Percentiles rank a stretch among this genome's conserved stretches.
Evolutionary conservation across 139 green algal genomes (phyloP).

Genomic region (Auxenochlorella pyrenoidosa): DNA sequence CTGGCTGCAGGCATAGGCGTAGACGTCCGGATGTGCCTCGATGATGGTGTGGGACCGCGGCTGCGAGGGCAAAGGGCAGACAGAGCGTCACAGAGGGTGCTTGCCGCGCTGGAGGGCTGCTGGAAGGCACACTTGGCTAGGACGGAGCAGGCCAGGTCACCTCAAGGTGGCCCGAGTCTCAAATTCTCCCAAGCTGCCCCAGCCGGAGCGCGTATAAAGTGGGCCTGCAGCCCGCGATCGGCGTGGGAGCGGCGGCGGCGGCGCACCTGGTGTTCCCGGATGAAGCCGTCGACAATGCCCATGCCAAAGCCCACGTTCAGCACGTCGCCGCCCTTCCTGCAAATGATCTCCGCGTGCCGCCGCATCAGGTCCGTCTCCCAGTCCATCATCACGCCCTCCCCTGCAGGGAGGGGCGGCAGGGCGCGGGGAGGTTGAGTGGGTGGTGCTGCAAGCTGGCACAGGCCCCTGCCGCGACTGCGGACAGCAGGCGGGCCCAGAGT

Average conservation of each 20-base stretch:
- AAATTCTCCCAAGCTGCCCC: too few species aligned
- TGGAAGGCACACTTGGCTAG: not conserved
- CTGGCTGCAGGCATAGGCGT: conserved; percentile 68
- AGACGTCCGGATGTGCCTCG: conserved; percentile 94
- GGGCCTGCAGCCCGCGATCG: too few species aligned
- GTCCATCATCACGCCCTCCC: conserved; percentile 96
- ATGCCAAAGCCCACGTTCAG: conserved; percentile 98
- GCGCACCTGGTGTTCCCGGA: conserved; percentile 61
- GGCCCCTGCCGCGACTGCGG: too few species aligned
- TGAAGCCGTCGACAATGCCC: conserved; percentile 88
- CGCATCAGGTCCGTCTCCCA: conserved; percentile 97
- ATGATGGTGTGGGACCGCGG: conserved; percentile 91
- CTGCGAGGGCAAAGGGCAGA: not conserved
- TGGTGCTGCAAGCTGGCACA: too few species aligned
- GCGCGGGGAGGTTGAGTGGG: too few species aligned
- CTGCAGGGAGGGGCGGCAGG: not conserved
- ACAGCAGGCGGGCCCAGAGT: too few species aligned
- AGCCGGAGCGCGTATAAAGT: too few species aligned
- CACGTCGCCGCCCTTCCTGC: conserved; percentile 67
- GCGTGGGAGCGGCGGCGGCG: too few species aligned
- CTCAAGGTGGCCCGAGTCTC: too few species aligned
- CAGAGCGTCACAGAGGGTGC: too few species aligned
- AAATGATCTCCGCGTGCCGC: conserved; percentile 84
- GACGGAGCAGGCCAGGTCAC: not conserved
- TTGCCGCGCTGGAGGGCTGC: too few species aligned